Evolutionary conservation across 1,284 basidiomycete genomes (phyloP).

Genomic region (Fereydounia khargensis): DNA sequence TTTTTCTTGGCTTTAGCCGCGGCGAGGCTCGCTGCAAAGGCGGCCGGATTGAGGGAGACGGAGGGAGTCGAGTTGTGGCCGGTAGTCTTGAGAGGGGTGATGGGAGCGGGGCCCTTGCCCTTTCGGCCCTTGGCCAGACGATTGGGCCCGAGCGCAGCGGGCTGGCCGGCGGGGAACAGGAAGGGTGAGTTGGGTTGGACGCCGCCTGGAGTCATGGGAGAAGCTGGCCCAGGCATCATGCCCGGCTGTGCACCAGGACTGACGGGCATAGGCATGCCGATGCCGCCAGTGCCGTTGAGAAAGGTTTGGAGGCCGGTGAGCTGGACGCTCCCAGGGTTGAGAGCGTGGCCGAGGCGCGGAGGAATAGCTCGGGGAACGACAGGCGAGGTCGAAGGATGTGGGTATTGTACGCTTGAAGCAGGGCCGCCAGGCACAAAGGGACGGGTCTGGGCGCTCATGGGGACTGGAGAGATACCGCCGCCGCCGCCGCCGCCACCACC

Average conservation of each 20-base stretch:
- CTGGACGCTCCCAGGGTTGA: conserved; percentile 22
- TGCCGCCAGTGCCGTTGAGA: conserved; percentile 7
- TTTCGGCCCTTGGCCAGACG: conserved; percentile 9
- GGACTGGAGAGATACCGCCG: conserved; percentile 5
- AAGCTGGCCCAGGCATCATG: neutral
- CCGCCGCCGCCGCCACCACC: conserved; percentile 3
- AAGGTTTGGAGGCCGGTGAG: conserved; percentile 25
- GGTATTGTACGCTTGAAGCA: neutral
- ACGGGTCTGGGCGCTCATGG: conserved; percentile 17
- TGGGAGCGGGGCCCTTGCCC: conserved; percentile 14
- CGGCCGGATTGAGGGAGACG: conserved; percentile 41
- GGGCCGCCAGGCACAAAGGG: conserved; percentile 17
- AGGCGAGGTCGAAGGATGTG: neutral
- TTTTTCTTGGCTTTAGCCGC: conserved; percentile 26
- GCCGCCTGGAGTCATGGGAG: neutral
- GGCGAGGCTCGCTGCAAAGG: conserved; percentile 30
- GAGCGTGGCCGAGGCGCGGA: conserved; percentile 9
- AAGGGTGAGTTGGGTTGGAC: no score
- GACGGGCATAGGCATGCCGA: neutral
- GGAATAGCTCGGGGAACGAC: neutral
- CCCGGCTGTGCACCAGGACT: neutral
- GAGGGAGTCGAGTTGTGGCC: conserved; percentile 51
- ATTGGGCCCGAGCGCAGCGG: conserved; percentile 3
- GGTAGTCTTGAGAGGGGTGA: conserved; percentile 41
- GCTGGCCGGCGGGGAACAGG: no score